Percentiles rank a stretch among this genome's conserved stretches.
Conservation (phyloP, 2,329 filamentous ascomycete species). For the Bipolaris oryzae region DNA sequence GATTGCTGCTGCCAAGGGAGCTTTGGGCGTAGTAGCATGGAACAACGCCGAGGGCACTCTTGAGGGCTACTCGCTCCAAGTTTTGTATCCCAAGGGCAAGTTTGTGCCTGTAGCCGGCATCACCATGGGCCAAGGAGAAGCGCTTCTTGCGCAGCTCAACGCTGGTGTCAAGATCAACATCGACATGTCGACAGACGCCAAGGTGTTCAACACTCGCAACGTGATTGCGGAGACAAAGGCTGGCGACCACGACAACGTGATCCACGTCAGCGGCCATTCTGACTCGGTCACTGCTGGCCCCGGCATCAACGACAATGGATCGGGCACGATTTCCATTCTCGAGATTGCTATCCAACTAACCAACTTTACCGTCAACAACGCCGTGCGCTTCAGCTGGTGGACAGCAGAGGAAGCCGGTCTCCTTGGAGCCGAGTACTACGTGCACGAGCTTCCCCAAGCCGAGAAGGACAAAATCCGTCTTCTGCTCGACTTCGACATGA, state of each 20-base stretch:
- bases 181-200: conserved; percentile 34
- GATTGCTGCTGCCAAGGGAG: conserved; percentile 62
- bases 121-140: conserved; percentile 63
- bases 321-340: conserved; percentile 66
- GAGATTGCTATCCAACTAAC: conserved; percentile 66
- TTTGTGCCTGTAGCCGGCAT: conserved; percentile 73
- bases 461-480: conserved; percentile 66
- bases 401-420: conserved; percentile 68
- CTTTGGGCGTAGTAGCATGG: conserved; percentile 71
- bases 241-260: conserved; percentile 65
- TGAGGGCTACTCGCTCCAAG: conserved; percentile 43
- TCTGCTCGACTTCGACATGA: conserved; percentile 76
- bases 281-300: conserved; percentile 67
- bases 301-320: conserved; percentile 81
- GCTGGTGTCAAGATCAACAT: conserved; percentile 40
- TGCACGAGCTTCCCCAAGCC: conserved; percentile 53
- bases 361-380: conserved; percentile 74
- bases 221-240: conserved; percentile 65
- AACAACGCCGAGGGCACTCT: conserved; percentile 69
- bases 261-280: conserved; percentile 63
- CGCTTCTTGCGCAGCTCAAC: conserved; percentile 61
- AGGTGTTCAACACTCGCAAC: conserved; percentile 50
- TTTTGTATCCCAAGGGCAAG: conserved; percentile 59
- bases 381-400: conserved; percentile 70
- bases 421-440: conserved; percentile 65